Conservation (phyloP, 306 rosid genomes). For the Sicyos edulis region DNA sequence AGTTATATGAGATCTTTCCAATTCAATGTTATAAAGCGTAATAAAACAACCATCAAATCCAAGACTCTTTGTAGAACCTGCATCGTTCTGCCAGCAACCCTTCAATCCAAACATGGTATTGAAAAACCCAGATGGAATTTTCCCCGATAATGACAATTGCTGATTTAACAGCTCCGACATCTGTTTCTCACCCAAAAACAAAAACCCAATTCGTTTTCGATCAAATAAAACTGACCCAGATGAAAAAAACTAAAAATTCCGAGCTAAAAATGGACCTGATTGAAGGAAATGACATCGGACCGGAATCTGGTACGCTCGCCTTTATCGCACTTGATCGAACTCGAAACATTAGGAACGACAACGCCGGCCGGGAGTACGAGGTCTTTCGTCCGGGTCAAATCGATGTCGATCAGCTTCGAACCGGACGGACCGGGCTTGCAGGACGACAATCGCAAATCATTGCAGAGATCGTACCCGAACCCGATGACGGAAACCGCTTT, state of each 20-base stretch:
- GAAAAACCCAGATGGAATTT: slow-evolving; percentile 77
- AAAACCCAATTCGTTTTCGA: neutral
- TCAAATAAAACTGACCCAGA: neutral
- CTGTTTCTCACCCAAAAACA: slow-evolving; percentile 32
- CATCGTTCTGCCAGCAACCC: slow-evolving; percentile 71
- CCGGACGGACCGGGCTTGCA: slow-evolving; percentile 40
- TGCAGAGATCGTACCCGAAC: slow-evolving; percentile 57
- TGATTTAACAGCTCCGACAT: slow-evolving; percentile 81
- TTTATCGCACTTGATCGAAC: slow-evolving; percentile 70
- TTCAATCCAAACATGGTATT: slow-evolving; percentile 63
- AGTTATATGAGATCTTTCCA: slow-evolving; percentile 49
- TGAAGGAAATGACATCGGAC: slow-evolving; percentile 66
- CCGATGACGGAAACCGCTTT: slow-evolving; percentile 71
- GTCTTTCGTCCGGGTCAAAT: slow-evolving; percentile 41
- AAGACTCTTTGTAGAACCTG: slow-evolving; percentile 48
- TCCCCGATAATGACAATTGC: slow-evolving; percentile 53
- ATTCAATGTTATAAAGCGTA: slow-evolving; percentile 57
- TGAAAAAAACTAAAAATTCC: no score
- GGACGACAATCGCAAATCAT: slow-evolving; percentile 42
- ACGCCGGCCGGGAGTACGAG: slow-evolving; percentile 59
- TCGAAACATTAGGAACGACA: slow-evolving; percentile 43
- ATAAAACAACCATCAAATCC: slow-evolving; percentile 79
- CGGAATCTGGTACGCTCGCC: slow-evolving; percentile 78
- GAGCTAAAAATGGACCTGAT: slow-evolving; percentile 33
- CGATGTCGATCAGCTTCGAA: slow-evolving; percentile 48